Percentiles rank a stretch among this genome's conserved stretches.
Conservation (phyloP, 192 early-diverging fungal genomes). For the Coemansia sp. region DNA sequence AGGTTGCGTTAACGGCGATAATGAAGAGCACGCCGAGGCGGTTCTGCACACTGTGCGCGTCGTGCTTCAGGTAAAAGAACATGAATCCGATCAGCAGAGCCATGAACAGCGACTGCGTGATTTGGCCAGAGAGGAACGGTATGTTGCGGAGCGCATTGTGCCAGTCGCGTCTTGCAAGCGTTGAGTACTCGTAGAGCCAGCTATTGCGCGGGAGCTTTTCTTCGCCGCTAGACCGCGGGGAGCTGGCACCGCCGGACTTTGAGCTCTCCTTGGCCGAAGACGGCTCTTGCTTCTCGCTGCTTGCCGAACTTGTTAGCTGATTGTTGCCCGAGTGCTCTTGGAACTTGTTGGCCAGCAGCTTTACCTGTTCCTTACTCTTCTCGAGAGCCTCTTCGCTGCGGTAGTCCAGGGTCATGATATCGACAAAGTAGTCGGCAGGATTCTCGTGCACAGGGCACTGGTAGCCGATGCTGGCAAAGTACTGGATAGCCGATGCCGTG, state of each 20-base stretch:
- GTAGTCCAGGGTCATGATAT: conserved; percentile 62
- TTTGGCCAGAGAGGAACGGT: conserved; percentile 37
- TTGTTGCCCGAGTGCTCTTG: conserved; percentile 12
- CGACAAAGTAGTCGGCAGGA: conserved; percentile 71
- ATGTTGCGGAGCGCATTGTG: conserved; percentile 46
- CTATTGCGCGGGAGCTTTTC: conserved; percentile 47
- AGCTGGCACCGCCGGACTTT: background rate
- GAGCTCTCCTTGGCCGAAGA: background rate
- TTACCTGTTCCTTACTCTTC: conserved; percentile 45
- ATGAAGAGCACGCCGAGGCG: conserved; percentile 53
- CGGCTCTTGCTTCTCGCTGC: conserved; percentile 18
- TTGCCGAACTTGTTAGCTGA: background rate
- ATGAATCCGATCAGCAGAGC: conserved; percentile 61
- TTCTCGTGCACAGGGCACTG: conserved; percentile 73
- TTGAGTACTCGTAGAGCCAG: conserved; percentile 57
- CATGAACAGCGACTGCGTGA: conserved; percentile 45
- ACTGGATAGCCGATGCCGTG: conserved; percentile 36
- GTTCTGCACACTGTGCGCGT: conserved; percentile 50
- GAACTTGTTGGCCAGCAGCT: conserved; percentile 42
- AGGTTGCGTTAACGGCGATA: conserved; percentile 56
- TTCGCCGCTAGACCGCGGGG: background rate
- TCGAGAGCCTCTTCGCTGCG: conserved; percentile 44
- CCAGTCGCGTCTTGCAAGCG: conserved; percentile 57
- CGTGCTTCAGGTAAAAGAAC: conserved; percentile 53
- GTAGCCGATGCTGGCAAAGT: conserved; percentile 55